Conservation (phyloP, 2,329 filamentous ascomycete genomes). For the Fusarium sp. region DNA sequence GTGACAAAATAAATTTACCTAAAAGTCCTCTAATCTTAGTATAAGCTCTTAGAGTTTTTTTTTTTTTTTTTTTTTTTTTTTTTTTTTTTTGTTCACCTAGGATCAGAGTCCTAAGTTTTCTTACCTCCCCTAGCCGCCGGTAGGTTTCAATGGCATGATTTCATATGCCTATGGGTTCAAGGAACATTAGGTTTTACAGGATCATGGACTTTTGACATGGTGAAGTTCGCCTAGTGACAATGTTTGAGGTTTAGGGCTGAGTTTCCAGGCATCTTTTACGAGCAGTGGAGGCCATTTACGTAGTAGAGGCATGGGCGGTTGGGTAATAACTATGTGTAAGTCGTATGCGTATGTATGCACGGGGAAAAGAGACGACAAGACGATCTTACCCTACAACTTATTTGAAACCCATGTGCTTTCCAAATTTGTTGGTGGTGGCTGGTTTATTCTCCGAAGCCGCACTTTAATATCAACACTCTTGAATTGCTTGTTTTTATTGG, state of each 20-base stretch:
- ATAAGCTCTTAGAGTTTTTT: too few species aligned
- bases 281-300: background rate
- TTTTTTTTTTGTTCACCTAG: too few species aligned
- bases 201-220: background rate
- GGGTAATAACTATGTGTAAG: constrained; percentile 16
- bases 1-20: too few species aligned
- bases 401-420: constrained; percentile 13
- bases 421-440: constrained; percentile 9
- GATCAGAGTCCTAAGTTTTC: too few species aligned
- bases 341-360: background rate
- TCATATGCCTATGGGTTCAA: background rate
- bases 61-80: too few species aligned
- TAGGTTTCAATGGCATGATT: constrained; percentile 4
- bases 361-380: constrained; percentile 21
- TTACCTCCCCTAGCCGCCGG: background rate
- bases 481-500: background rate
- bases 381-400: background rate
- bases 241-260: constrained; percentile 13
- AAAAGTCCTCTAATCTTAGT: too few species aligned
- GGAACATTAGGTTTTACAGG: background rate
- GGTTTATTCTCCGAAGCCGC: constrained; percentile 32
- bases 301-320: constrained; percentile 10
- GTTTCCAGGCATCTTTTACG: background rate
- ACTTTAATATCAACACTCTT: background rate
- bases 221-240: constrained; percentile 3